Percentiles rank a stretch among this genome's conserved stretches.
phyloP scores from a whole-genome alignment of 441 rosid species.

The Erysimum cheiri region DNA sequence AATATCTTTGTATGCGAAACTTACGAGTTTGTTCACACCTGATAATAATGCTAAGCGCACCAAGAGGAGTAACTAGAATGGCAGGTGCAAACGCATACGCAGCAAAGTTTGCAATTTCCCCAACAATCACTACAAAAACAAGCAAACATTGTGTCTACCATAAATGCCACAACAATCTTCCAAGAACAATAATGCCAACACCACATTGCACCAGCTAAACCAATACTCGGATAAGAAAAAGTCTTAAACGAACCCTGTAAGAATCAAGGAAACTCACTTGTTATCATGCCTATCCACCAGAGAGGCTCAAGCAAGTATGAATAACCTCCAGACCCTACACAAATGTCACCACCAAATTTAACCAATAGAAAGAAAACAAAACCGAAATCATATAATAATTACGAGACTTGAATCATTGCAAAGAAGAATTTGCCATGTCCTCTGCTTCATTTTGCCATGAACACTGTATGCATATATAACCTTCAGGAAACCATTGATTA shows the following conservation, averaged over 20 bases:
- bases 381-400: not conserved
- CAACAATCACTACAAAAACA: constrained; percentile 58
- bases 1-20: not conserved
- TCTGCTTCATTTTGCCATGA: not conserved
- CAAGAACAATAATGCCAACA: constrained; percentile 9
- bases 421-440: not conserved
- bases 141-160: constrained; percentile 20
- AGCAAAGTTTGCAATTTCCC: constrained; percentile 70
- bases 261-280: constrained; percentile 53
- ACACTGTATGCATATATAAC: not conserved
- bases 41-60: constrained; percentile 69
- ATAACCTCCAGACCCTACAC: constrained; percentile 71
- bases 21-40: constrained; percentile 46
- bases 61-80: constrained; percentile 69
- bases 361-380: not conserved
- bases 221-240: not conserved
- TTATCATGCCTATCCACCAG: constrained; percentile 79
- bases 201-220: not conserved
- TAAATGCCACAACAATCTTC: constrained; percentile 13
- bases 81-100: constrained; percentile 76
- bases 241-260: not conserved
- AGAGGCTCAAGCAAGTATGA: constrained; percentile 71
- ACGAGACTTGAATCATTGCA: not conserved
- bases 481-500: not conserved
- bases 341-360: constrained; percentile 6